phyloP scores from a whole-genome alignment of 352 stramenopile genomes.

The Phytophthora colocasiae region DNA sequence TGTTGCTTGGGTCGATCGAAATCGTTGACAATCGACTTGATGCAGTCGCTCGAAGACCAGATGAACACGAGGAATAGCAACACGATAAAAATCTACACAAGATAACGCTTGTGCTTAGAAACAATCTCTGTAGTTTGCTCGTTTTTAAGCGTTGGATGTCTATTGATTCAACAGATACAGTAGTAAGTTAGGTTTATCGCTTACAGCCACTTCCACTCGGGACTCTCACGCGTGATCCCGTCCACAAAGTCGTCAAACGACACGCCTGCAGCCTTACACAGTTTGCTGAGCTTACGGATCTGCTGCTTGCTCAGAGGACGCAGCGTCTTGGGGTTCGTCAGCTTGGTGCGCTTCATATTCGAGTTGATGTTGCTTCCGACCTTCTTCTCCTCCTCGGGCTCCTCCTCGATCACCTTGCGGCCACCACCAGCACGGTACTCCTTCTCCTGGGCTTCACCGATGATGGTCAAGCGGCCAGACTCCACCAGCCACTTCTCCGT shows the following conservation, averaged over 20 bases:
- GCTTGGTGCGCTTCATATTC: constrained; percentile 69
- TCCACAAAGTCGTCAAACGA: constrained; percentile 73
- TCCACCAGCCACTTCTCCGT: constrained; percentile 83
- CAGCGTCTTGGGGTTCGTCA: constrained; percentile 78
- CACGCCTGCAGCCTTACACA: constrained; percentile 62
- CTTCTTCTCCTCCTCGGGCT: constrained; percentile 56
- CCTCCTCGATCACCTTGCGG: constrained; percentile 70
- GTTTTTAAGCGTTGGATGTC: constrained; percentile 30
- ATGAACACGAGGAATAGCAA: constrained; percentile 20
- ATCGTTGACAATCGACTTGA: background rate
- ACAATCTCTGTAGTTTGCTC: constrained; percentile 1
- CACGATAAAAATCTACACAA: constrained; percentile 1
- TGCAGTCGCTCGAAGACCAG: constrained; percentile 3
- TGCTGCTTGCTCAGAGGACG: constrained; percentile 75
- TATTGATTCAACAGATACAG: constrained; percentile 38
- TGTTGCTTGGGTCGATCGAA: background rate
- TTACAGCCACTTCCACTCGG: constrained; percentile 83
- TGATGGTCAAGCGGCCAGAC: constrained; percentile 65
- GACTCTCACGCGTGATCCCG: constrained; percentile 60
- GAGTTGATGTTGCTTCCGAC: constrained; percentile 53
- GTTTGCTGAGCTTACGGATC: constrained; percentile 70
- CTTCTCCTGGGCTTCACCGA: constrained; percentile 76
- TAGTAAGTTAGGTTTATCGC: constrained; percentile 44
- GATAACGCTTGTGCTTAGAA: too few species aligned
- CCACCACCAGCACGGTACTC: constrained; percentile 73